Percentiles rank a stretch among this genome's conserved stretches.
These are phyloP conservation scores for Ustilago shanxiensis DNA, from an alignment of 1,284 basidiomycete genomes.

Conservation along the genomic window DNA sequence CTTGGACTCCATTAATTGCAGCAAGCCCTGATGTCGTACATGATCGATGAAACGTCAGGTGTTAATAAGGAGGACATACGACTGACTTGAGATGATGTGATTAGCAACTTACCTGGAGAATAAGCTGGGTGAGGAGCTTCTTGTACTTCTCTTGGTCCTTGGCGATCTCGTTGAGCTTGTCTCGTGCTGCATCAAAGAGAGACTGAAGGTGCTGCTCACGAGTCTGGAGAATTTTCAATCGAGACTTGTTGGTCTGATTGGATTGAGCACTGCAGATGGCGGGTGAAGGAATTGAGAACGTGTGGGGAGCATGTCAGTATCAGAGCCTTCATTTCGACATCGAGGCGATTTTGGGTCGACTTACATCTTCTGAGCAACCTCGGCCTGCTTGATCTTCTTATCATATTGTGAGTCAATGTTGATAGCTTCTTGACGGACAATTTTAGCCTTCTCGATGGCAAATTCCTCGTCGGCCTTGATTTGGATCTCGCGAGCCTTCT, in stretches of 20 bases:
- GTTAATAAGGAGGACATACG: background rate
- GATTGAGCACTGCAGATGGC: constrained; percentile 82
- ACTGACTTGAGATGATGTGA: background rate
- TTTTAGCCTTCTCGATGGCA: constrained; percentile 69
- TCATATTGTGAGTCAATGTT: constrained; percentile 65
- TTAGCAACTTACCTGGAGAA: constrained; percentile 78
- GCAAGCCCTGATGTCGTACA: constrained; percentile 47
- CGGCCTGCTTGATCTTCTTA: constrained; percentile 69
- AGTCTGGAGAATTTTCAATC: constrained; percentile 88
- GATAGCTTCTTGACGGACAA: constrained; percentile 68
- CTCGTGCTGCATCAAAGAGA: constrained; percentile 83
- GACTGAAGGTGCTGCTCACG: constrained; percentile 93
- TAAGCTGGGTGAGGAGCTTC: constrained; percentile 72
- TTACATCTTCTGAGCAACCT: constrained; percentile 67
- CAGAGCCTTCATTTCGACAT: background rate
- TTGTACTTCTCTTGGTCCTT: constrained; percentile 76
- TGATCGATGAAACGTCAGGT: background rate
- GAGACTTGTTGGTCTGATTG: constrained; percentile 92
- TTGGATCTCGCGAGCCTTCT: constrained; percentile 70
- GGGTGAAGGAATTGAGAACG: background rate
- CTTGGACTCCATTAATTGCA: constrained; percentile 66
- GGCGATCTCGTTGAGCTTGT: constrained; percentile 77
- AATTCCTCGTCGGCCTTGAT: constrained; percentile 70
- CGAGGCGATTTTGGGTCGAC: constrained; percentile 6
- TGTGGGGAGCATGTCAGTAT: background rate